A percentile compares a stretch with the other conserved stretches of the same genome.
Conservation (phyloP, 2,329 filamentous ascomycete genomes). For the Endothia cerciana region DNA sequence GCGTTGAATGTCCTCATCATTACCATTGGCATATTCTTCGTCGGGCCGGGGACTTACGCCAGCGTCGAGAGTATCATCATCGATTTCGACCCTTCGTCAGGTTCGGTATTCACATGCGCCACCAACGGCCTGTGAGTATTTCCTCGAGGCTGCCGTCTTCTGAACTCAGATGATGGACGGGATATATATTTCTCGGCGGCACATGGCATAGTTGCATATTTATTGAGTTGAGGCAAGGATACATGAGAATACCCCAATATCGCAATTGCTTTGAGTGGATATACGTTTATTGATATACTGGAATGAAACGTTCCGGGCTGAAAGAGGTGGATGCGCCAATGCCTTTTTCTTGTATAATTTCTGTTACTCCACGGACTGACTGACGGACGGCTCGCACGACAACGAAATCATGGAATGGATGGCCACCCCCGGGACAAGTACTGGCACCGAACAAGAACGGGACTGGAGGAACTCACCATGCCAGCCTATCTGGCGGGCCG, state of each 20-base stretch:
- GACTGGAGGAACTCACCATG: not conserved
- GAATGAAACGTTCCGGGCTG: not conserved
- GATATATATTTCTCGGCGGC: not conserved
- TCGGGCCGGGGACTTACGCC: constrained; percentile 81
- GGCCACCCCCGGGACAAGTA: not conserved
- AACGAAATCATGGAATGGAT: not conserved
- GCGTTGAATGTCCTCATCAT: constrained; percentile 75
- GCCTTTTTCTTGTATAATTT: not conserved
- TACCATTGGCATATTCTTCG: constrained; percentile 75
- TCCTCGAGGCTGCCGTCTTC: not conserved
- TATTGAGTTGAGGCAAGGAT: not conserved
- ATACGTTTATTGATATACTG: not conserved
- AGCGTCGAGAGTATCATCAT: constrained; percentile 76
- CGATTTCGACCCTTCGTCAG: constrained; percentile 64
- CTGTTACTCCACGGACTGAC: not conserved
- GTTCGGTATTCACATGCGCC: constrained; percentile 74
- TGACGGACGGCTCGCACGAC: not conserved
- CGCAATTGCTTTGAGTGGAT: not conserved
- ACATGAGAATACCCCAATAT: not conserved
- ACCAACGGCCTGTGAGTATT: constrained; percentile 62
- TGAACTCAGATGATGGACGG: not conserved
- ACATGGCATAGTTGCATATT: not conserved
- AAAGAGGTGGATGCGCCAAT: not conserved
- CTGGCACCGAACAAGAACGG: not conserved
- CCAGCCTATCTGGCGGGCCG: not conserved